phyloP scores from a whole-genome alignment of 495 filamentous ascomycete genomes.

The Astrothelium subdiscretum region DNA sequence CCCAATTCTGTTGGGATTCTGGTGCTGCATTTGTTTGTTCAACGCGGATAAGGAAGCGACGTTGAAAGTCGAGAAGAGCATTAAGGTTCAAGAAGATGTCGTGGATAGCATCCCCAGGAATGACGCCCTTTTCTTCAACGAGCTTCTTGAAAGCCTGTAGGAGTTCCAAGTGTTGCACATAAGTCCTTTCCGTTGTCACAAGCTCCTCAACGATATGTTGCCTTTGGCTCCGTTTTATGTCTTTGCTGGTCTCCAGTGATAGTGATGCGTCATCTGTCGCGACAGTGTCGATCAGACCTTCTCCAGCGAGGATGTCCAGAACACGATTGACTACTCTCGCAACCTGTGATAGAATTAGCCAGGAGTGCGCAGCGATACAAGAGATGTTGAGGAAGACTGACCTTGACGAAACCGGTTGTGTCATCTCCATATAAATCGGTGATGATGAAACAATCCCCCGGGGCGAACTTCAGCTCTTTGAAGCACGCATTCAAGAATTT shows the following conservation, averaged over 20 bases:
- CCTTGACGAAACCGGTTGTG: conserved; percentile 95
- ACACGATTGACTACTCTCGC: conserved; percentile 78
- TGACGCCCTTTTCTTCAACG: conserved; percentile 72
- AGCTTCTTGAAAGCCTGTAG: conserved; percentile 85
- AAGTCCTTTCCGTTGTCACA: conserved; percentile 88
- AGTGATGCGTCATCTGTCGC: conserved; percentile 4
- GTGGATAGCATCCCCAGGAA: conserved; percentile 83
- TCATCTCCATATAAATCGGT: conserved; percentile 85
- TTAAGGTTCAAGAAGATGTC: conserved; percentile 96
- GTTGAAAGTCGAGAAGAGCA: conserved; percentile 84
- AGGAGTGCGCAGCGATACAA: not conserved
- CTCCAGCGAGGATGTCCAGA: conserved; percentile 68
- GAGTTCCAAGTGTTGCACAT: conserved; percentile 95
- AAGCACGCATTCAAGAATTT: conserved; percentile 60
- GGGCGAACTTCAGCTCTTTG: conserved; percentile 59
- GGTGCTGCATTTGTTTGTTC: conserved; percentile 85
- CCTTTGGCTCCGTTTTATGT: conserved; percentile 55
- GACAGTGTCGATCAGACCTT: conserved; percentile 42
- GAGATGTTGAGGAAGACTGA: conserved; percentile 25
- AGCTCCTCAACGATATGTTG: conserved; percentile 84
- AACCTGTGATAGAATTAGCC: conserved; percentile 40
- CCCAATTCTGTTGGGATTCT: conserved; percentile 78
- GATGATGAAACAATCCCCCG: conserved; percentile 81
- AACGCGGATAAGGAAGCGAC: conserved; percentile 85
- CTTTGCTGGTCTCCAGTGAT: conserved; percentile 16